phyloP scores from a whole-genome alignment of 78 protist species.

The Cyanophora paradoxa region DNA sequence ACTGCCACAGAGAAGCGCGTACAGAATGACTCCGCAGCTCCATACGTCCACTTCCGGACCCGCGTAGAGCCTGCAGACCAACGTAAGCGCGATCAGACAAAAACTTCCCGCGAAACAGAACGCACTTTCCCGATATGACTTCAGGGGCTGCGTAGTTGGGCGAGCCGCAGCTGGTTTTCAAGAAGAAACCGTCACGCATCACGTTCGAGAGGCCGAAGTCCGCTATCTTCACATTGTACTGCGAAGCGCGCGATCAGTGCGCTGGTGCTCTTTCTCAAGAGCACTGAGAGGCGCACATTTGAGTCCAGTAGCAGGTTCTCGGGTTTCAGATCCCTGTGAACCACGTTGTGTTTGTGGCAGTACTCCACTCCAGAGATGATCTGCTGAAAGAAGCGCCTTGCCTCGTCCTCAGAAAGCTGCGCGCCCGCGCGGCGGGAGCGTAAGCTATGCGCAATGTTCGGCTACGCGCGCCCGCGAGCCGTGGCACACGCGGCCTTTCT shows the following conservation, averaged over 20 bases:
- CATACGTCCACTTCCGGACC: constrained; percentile 94
- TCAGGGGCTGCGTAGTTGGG: constrained; percentile 99
- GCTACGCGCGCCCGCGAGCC: too few relatives aligned
- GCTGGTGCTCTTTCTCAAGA: too few relatives aligned
- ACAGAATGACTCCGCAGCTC: constrained; percentile 82
- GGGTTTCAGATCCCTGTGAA: constrained; percentile 97
- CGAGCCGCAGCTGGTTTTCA: constrained; percentile 92
- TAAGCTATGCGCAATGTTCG: too few relatives aligned
- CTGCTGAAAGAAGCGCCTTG: constrained; percentile 94
- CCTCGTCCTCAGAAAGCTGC: constrained; percentile 72
- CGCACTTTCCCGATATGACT: constrained; percentile 75
- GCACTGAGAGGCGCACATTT: too few relatives aligned
- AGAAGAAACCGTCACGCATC: constrained; percentile 93
- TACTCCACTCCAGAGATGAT: constrained; percentile 93
- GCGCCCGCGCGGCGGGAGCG: not conserved
- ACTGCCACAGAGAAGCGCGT: constrained; percentile 89
- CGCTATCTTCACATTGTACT: constrained; percentile 78
- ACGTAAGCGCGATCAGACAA: not conserved
- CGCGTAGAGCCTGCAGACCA: constrained; percentile 63
- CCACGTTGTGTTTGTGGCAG: constrained; percentile 90
- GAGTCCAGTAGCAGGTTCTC: constrained; percentile 90
- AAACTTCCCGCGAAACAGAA: not conserved
- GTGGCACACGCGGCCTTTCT: constrained; percentile 67
- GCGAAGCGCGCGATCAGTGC: too few relatives aligned
- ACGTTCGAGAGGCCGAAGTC: constrained; percentile 96